phyloP scores from a whole-genome alignment of 2,329 filamentous ascomycete genomes.

The Berkeleyomyces basicola region DNA sequence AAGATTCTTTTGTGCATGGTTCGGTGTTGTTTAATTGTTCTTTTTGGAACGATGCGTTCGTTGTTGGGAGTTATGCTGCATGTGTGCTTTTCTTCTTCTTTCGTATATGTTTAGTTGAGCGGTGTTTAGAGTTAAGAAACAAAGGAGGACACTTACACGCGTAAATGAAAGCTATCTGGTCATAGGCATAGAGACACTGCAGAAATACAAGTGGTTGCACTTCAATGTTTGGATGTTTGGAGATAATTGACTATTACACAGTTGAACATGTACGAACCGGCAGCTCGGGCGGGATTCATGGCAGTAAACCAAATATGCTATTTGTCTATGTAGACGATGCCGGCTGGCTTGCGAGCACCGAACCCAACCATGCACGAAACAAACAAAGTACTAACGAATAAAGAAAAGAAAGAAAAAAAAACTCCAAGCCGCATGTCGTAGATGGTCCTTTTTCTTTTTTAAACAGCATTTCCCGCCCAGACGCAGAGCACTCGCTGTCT shows the following conservation, averaged over 20 bases:
- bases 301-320: background rate
- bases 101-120: background rate
- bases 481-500: background rate
- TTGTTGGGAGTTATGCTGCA: background rate
- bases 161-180: background rate
- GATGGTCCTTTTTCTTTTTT: constrained; percentile 5
- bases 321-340: background rate
- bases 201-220: background rate
- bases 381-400: background rate
- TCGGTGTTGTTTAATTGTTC: too few species aligned
- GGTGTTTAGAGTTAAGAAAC: background rate
- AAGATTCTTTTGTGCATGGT: too few species aligned
- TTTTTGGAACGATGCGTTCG: background rate
- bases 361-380: background rate
- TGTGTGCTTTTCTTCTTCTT: background rate
- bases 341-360: background rate
- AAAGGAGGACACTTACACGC: background rate
- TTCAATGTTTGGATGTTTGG: too few species aligned
- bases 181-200: background rate
- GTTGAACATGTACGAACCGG: too few species aligned
- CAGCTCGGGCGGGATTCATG: too few species aligned
- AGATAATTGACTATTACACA: too few species aligned
- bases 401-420: constrained; percentile 8
- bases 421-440: constrained; percentile 7
- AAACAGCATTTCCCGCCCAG: background rate